These are phyloP conservation scores for Plasmodium chabaudi DNA, from an alignment of 169 alveolate genomes.

Conservation along the genomic window DNA sequence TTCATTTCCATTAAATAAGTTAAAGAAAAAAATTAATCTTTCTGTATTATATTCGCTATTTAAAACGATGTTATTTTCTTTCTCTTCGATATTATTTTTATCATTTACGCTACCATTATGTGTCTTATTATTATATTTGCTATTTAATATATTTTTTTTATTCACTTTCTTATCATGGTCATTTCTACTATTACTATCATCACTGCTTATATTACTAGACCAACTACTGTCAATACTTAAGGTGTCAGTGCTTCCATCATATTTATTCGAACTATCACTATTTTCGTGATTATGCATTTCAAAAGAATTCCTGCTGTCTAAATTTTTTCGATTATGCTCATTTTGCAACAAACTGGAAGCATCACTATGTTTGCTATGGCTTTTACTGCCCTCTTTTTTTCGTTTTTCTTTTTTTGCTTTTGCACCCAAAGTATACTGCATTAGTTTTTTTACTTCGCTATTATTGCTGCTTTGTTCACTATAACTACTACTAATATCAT, in stretches of 20 bases:
- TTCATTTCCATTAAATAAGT: slow-evolving; percentile 62
- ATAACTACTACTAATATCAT: not conserved
- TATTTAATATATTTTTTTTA: too few species aligned
- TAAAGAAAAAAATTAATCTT: slow-evolving; percentile 46
- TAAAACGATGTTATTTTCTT: not conserved
- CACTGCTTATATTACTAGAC: not conserved
- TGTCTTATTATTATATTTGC: too few species aligned
- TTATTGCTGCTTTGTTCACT: not conserved
- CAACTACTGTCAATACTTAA: not conserved
- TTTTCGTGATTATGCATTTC: too few species aligned
- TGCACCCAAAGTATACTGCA: slow-evolving; percentile 1
- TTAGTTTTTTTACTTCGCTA: not conserved
- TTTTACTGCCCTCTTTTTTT: not conserved
- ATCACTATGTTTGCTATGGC: too few species aligned
- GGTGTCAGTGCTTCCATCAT: too few species aligned
- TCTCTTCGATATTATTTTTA: not conserved
- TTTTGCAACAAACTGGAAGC: too few species aligned
- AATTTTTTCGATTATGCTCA: too few species aligned
- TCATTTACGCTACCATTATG: not conserved
- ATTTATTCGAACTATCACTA: too few species aligned
- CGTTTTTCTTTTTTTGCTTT: not conserved
- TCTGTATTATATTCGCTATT: slow-evolving; percentile 53
- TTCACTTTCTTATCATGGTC: too few species aligned
- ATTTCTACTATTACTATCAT: not conserved
- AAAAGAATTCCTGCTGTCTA: too few species aligned